Base-by-base conservation (phyloP, 163 green algal genomes). In the Scenedesmus sp. region DNA sequence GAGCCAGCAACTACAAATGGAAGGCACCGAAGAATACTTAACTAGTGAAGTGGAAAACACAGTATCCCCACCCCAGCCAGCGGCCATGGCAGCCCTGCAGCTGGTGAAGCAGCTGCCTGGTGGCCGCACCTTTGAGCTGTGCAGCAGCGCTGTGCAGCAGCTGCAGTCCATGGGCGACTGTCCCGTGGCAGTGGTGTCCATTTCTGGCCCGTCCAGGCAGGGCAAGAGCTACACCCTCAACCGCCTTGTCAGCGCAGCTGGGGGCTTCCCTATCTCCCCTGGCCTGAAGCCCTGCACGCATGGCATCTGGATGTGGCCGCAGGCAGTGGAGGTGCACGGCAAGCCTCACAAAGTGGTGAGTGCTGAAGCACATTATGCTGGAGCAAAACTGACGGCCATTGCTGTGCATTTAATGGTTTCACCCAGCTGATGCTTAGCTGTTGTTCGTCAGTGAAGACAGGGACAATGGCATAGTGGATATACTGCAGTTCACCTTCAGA, bases 281-380 rank as follows among this genome's bases (percentile, higher is more conserved):
- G 46, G 0, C 55, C 66, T 34, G 4, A 46, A 79, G 0, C 56
- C 88, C 73, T 88, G 73, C 88, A 91, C 74, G 2, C 88, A 87
- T 52, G 86, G 62, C 62, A 82, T 83, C 26, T 76, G 64, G 62
- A 62, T 84, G 86, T 66, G 34, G 64, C 62, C 86, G 15, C 23
- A 76, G 15, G 8, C 34, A 4, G 23, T 90, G 52, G 3, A 52
- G 13, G 12, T 83, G 52, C 3, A 86, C 0, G 82, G 82, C 82
- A 34, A 87, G 57, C 20, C n/a, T 0, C 82, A 87, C 82, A 34
- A 52, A 18, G 15, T 87, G 82, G 82, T 87, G 9, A 66, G 82
- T 8, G 62, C 34, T 46, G 34, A 0, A 46, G 8, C 62, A 4
- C 59, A 64, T 64, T 5, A 18, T 70, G 62, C 62, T 23, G 10